Base-by-base conservation (phyloP, 106 monocot species). In the Dioscorea alata region DNA sequence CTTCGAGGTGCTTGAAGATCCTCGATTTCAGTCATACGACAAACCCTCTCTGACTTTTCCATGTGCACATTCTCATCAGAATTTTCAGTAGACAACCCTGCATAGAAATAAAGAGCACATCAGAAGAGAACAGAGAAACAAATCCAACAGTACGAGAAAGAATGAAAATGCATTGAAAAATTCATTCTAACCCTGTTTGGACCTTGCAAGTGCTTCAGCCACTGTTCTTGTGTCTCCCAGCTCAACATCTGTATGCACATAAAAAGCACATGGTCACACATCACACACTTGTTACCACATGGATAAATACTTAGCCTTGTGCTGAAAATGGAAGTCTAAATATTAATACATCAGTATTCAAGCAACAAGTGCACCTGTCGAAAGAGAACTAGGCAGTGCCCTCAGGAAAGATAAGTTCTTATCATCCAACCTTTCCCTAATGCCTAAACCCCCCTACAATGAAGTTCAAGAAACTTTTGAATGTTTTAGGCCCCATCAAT, bases 191-290 rank as follows among this genome's bases (percentile, higher is more conserved):
- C 97, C 92, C 77, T 99, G 80, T 67, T 87, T 92, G 22, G 87
- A 92, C 81, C 81, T 85, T 61, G 86, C 89, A 71, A 92, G 90
- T 61, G 92, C 97, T 87, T 99, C 97, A 75, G 97, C 97, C 54
- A 93, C 92, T 62, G 92, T 63, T 21, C 79, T 69, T 70, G 92
- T 92, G 68, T 99, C 85, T 33, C 90, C 85, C 73, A 87, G 69
- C 68, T 92, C 97, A 52, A 87, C 72, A 70, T 92, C 97, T 94
- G 73, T 70, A 80, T 67, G 31, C 59, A 86, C 20, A 15, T 6
- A 75, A 72, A 57, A 15, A 71, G 65, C 3, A 61, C 15, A 67
- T 48, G 34, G 35, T 73, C 6, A 20, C 51, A 25, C 32, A 8
- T 73, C 6, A 20, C 51, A 25, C 32, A 8, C 54, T 15, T 5